Base-by-base conservation (phyloP, 352 stramenopile genomes). In the Globisporangium irregulare region DNA sequence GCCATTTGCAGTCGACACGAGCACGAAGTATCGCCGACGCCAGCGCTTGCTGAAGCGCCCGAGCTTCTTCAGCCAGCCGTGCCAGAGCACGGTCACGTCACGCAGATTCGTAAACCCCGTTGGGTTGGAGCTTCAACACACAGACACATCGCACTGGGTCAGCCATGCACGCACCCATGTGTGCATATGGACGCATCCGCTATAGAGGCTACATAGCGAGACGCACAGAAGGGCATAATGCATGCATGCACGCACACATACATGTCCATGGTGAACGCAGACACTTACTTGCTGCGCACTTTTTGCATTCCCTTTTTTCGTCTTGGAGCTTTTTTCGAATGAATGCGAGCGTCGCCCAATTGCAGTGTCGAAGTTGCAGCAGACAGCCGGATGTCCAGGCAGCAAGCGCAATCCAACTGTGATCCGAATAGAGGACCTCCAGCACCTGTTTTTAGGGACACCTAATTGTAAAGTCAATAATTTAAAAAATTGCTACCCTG, bases 31-130 rank as follows among this genome's bases (percentile, higher is more conserved):
- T 18, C 83, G 81, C 3, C 84, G 77, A 50, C 81, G 81, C 86
- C 86, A 94, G 46, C 84, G 81, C 73, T 90, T 92, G 70, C 84
- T 93, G 67, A 94, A 94, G 60, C 86, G 78, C 18, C 86, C 86
- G 46, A 94, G 82, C 69, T 92, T 92, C 77, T 91, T 91, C 56
- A 94, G 79, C 86, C 86, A 94, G 64, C 86, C 86, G 57, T 92
- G 82, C 86, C 86, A 94, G 25, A 94, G 84, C 66, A 94, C 83
- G 2, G 81, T 87, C 54, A 90, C 78, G 36, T 85, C 79, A 24
- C 76, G 73, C 48, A 82, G 59, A 62, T 74, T 87, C 51, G 76
- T 62, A 64, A 87, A 87, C 46, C 76, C 80, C n/a, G 73, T 68
- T 12, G 74, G 72, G 61, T 78, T 85, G 41, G 79, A 85, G 73